Conservation (phyloP, 768 basidiomycete species). For the Macrolepiota dolichaula region DNA sequence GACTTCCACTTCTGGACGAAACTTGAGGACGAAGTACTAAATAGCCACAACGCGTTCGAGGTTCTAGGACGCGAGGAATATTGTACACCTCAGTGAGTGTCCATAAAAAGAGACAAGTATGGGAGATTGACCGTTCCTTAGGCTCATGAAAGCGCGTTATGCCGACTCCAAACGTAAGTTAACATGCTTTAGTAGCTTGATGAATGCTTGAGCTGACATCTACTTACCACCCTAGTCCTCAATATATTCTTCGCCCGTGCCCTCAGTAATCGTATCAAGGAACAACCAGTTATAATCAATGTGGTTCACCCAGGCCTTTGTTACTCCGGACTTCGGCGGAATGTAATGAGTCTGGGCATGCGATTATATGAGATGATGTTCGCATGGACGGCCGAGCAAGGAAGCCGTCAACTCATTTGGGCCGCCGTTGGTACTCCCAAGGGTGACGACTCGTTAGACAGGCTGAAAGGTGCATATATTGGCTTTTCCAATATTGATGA, state of each 20-base stretch:
- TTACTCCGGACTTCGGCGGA: constrained; percentile 28
- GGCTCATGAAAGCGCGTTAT: constrained; percentile 20
- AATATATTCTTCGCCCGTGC: constrained; percentile 38
- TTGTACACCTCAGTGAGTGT: constrained; percentile 16
- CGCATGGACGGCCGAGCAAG: constrained; percentile 35
- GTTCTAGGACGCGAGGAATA: constrained; percentile 27
- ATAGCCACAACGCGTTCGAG: constrained; percentile 22
- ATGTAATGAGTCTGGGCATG: not conserved
- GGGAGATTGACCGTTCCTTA: not conserved
- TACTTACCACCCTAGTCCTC: constrained; percentile 27
- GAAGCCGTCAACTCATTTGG: constrained; percentile 31
- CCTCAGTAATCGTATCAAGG: constrained; percentile 27
- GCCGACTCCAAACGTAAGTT: constrained; percentile 29
- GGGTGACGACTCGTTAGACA: not conserved
- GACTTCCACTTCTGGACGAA: constrained; percentile 30
- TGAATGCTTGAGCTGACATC: not conserved
- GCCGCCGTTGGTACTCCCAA: constrained; percentile 23
- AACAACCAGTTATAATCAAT: constrained; percentile 30
- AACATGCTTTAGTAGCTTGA: not conserved
- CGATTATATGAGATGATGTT: constrained; percentile 16
- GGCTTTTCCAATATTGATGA: constrained; percentile 21
- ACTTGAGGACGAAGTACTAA: constrained; percentile 19
- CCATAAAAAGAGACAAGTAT: not conserved
- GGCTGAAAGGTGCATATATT: constrained; percentile 27
- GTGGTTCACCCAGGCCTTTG: constrained; percentile 43